A percentile compares a stretch with the other conserved stretches of the same genome.
Evolutionary conservation across 768 basidiomycete species (phyloP).

Genomic region (Trametes elegans): DNA sequence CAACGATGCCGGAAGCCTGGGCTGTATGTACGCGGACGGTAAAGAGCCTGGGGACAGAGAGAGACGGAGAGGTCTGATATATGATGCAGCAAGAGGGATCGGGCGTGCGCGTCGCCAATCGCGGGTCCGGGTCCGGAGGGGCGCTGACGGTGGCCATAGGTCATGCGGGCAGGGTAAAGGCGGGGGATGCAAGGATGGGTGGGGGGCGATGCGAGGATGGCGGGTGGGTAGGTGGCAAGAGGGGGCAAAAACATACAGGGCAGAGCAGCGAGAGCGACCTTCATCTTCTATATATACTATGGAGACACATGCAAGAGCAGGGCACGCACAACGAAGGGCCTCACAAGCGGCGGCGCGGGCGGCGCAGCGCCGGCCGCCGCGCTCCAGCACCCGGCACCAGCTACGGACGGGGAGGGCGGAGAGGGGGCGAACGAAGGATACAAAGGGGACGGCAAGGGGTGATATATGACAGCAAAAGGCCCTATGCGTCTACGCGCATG

Average conservation of each 20-base stretch:
- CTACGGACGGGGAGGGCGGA: neutral
- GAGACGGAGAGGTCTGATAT: too few relatives aligned
- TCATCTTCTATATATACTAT: constrained; percentile 15
- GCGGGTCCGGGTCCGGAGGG: neutral
- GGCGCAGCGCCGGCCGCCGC: neutral
- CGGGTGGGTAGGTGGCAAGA: neutral
- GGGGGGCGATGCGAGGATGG: neutral
- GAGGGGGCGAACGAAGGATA: neutral
- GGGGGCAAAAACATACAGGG: constrained; percentile 7
- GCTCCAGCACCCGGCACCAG: constrained; percentile 5
- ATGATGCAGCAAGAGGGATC: neutral
- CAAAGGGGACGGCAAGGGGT: neutral
- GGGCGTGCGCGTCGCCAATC: neutral
- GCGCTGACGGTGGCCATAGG: neutral
- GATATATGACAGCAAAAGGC: neutral
- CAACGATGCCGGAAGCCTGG: neutral
- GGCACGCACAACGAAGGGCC: neutral
- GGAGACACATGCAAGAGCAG: neutral
- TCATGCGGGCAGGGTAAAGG: neutral
- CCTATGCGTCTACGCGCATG: neutral
- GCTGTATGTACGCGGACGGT: neutral
- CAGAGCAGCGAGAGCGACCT: constrained; percentile 8
- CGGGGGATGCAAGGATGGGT: neutral
- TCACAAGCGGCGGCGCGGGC: too few relatives aligned
- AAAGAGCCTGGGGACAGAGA: too few relatives aligned